Conservation (phyloP, 2,329 filamentous ascomycete genomes). For the Fonsecaea pugnacius region DNA sequence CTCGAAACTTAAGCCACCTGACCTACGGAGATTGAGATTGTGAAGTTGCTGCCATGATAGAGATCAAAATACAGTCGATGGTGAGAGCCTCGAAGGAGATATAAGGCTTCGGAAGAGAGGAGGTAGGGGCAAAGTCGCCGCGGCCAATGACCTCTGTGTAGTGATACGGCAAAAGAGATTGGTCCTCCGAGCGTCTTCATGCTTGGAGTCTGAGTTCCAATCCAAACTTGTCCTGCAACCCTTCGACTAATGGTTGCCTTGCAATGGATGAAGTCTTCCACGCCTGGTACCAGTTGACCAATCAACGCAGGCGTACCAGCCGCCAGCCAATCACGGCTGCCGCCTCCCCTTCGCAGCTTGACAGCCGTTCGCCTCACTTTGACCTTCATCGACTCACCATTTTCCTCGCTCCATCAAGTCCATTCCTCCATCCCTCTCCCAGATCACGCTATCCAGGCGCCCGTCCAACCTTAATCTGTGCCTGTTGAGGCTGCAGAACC, state of each 20-base stretch:
- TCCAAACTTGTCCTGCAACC: slow-evolving; percentile 9
- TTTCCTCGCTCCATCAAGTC: background rate
- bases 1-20: background rate
- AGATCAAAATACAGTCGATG: background rate
- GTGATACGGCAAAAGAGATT: background rate
- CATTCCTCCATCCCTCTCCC: slow-evolving; percentile 4
- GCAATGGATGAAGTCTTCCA: background rate
- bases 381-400: slow-evolving; percentile 7
- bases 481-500: slow-evolving; percentile 16
- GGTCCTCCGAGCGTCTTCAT: background rate
- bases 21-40: background rate
- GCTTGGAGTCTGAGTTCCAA: background rate
- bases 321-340: slow-evolving; percentile 15
- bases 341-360: slow-evolving; percentile 3
- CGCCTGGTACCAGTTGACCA: background rate
- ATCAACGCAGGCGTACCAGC: slow-evolving; percentile 9
- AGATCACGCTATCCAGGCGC: slow-evolving; percentile 14
- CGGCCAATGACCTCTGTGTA: background rate
- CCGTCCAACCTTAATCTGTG: slow-evolving; percentile 11
- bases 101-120: slow-evolving; percentile 5
- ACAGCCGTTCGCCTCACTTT: slow-evolving; percentile 16
- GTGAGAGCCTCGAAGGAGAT: slow-evolving; percentile 16
- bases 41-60: slow-evolving; percentile 8
- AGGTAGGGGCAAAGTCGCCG: background rate
- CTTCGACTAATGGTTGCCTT: slow-evolving; percentile 11